Evolutionary conservation across 208 protist genomes (phyloP), one percentile per base, ranked within the genome.

Genomic region (Acanthamoeba lugdunensis): DNA sequence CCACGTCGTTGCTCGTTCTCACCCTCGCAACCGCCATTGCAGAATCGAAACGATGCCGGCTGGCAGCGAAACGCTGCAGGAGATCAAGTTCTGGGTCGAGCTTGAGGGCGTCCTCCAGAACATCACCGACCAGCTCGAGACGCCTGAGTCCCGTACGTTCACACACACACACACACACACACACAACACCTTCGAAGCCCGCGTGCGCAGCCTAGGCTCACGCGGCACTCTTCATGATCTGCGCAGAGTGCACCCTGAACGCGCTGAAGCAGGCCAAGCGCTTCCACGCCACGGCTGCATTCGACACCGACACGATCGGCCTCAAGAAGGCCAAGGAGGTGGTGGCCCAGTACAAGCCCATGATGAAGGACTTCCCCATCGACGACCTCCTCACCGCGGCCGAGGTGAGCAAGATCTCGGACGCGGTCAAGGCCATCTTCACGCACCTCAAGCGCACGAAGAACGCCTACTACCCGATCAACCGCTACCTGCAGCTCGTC

Each of bases 281-380:
- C 67, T 97, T 97, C 56, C n/a, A 95, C 13, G 96, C 96, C 23
- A 96, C 94, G 13, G 93, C 95, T 8, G 63, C 82, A 21, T 97
- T 97, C 33, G 96, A 97, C 54, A 94, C 82, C 13, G 96, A 97
- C 79, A 97, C 92, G 30, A 95, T 95, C 25, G 85, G 93, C 13
- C 71, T 97, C 1, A 95, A 95, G 75, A 79, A 94, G 81, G 85
- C 95, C 13, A 91, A 93, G 41, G 95, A 97, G 45, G 73, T 94
- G 4, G 96, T 97, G 4, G 28, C 28, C 37, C 92, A 93, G 45
- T 98, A 98, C 94, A 97, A 95, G 48, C 25, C 30, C 18, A 45
- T 98, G 3, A 95, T 98, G 73, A 96, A 96, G 28, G 97, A 98
- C 77, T 97, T 98, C 52, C 97, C 97, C 67, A 94, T 98, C 50